Base-by-base conservation (phyloP, 163 green algal species). In the Chloroidium sp. region DNA sequence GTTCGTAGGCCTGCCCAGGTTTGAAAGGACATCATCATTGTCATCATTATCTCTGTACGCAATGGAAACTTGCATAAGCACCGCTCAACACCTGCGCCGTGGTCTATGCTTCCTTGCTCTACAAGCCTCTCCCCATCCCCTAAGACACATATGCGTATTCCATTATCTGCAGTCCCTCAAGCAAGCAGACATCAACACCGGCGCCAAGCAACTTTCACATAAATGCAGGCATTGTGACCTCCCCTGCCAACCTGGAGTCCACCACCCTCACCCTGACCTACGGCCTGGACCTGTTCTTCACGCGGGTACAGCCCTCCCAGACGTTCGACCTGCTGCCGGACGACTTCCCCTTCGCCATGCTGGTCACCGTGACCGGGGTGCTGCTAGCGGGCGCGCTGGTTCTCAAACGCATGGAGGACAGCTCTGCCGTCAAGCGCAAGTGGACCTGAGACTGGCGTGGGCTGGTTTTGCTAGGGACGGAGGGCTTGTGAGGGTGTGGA, bases 331-430 rank as follows among this genome's bases (percentile, higher is more conserved):
- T 79, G 72, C 83, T 99, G 6, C 88, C 92, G 13, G 93, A 97
- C 77, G 94, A 98, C 83, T 99, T 99, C 84, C 93, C 89, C 2
- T 97, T 95, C 79, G 92, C 88, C 0, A 86, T 98, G 79, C 90
- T 99, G 76, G 80, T 98, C 1, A 76, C 92, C 4, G 94, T 93
- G 1, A 85, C 80, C 0, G 36, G 67, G 12, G 74, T 75, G 14
- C 78, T 87, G 57, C 61, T 78, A 12, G 80, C 57, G 0, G 80
- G 64, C 4, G 78, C 77, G 1, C n/a, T 81, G 8, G 80, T 80
- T 0, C 80, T 86, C 36, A 76, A 77, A 12, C 69, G 60, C 78
- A 79, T 85, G 61, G 79, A 82, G 61, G 64, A 64, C 6, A 69
- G 72, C 1, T 57, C 82, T 1, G 69, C 75, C 1, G 61, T 75